Conservation (phyloP, 306 rosid species). For the Oxytropis ochrocephala region DNA sequence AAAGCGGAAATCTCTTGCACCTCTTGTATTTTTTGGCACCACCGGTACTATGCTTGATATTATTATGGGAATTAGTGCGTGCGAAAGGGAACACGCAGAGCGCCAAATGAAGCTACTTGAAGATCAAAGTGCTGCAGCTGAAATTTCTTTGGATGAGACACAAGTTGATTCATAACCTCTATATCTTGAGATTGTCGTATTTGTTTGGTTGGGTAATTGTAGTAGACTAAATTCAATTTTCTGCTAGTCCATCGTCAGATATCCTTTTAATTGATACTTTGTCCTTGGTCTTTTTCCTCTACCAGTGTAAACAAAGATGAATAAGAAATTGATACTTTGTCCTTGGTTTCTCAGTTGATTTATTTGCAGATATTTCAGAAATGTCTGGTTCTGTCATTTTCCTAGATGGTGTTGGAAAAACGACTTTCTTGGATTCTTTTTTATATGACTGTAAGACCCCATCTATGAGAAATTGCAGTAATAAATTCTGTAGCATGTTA, state of each 20-base stretch:
- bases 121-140: conserved; percentile 47
- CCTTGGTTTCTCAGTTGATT: conserved; percentile 6
- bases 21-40: conserved; percentile 92
- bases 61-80: conserved; percentile 70
- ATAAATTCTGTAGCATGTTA: too few species aligned
- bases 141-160: conserved; percentile 30
- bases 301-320: not conserved
- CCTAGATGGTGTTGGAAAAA: too few species aligned
- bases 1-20: conserved; percentile 80
- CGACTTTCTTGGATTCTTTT: too few species aligned
- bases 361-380: not conserved
- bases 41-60: conserved; percentile 96
- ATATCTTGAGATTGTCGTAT: not conserved
- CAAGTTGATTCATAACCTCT: conserved; percentile 34
- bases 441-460: too few species aligned
- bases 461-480: too few species aligned
- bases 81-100: conserved; percentile 92
- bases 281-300: not conserved
- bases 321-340: too few species aligned
- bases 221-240: conserved; percentile 10
- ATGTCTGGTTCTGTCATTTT: not conserved
- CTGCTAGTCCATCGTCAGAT: not conserved
- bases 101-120: conserved; percentile 76
- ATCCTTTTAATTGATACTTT: not conserved
- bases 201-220: not conserved